Evolutionary conservation across 805 yeast species (phyloP), one percentile per base, ranked within the genome.

Genomic region (Ogataea sp.): DNA sequence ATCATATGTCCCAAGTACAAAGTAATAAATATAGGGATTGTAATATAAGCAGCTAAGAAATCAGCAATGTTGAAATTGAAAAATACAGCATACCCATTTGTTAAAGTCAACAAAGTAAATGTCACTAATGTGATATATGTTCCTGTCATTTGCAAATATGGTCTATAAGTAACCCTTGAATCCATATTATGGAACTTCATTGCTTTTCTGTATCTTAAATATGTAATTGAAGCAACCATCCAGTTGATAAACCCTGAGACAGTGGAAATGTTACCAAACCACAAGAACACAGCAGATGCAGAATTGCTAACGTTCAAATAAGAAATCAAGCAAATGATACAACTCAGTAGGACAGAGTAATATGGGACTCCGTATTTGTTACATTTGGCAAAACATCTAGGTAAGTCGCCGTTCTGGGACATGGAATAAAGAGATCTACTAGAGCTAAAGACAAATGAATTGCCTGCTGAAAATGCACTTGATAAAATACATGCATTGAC

Each of bases 401-500:
- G 87, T 2, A 87, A 86, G 45, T 74, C 74, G 11, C 82, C 80
- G 47, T 78, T 80, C 37, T 72, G 65, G 1, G 88, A 76, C 49
- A 82, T 63, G 21, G 82, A 78, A 52, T 77, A 79, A 26, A 80
- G 58, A 3, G 81, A 72, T 65, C 90, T 69, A 17, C 86, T 74
- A 31, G 80, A 77, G 52, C 74, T 73, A 58, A 78, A 79, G 52
- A 81, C 63, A 58, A 75, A 83, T 4, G 83, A 75, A 60, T 80
- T 82, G 13, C 83, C 81, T 36, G 87, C 87, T 10, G 86, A 43
- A 25, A 60, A 78, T 1, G 86, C 84, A 6, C 87, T 70, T 8
- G 83, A 66, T 40, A 85, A 65, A 32, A 85, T 66, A 25, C 81
- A 74, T 2, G 78, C 88, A 55, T 85, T 85, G 43, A 85, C 82